These are phyloP conservation scores for Coemansia sp. DNA, from an alignment of 192 early-diverging fungal genomes.

Conservation along the genomic window DNA sequence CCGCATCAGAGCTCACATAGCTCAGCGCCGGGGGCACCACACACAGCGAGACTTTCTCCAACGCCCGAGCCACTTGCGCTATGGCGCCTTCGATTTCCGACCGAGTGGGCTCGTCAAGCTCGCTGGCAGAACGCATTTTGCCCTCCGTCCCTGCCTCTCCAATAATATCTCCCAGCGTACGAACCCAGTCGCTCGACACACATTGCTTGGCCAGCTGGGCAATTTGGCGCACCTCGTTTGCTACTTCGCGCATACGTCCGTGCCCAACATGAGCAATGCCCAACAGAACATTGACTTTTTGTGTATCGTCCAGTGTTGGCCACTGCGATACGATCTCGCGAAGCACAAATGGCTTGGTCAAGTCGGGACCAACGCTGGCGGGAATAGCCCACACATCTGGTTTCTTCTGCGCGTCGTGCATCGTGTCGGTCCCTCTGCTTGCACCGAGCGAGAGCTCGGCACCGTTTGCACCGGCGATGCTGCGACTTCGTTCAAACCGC, in stretches of 20 bases:
- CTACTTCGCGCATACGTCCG: slow-evolving; percentile 20
- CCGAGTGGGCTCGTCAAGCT: slow-evolving; percentile 17
- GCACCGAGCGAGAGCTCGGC: not conserved
- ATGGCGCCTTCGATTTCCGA: slow-evolving; percentile 29
- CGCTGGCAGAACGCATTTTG: slow-evolving; percentile 8
- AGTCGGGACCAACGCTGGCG: slow-evolving; percentile 36
- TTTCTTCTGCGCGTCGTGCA: slow-evolving; percentile 1
- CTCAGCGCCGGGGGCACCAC: slow-evolving; percentile 12
- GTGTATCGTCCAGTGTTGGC: slow-evolving; percentile 33
- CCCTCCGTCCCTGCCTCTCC: slow-evolving; percentile 36
- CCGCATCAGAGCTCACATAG: slow-evolving; percentile 23
- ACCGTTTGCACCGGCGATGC: not conserved
- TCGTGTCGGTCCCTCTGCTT: not conserved
- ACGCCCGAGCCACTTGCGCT: slow-evolving; percentile 14
- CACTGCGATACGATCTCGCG: slow-evolving; percentile 23
- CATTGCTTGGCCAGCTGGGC: slow-evolving; percentile 21
- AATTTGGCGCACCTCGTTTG: slow-evolving; percentile 17
- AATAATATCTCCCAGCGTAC: slow-evolving; percentile 28
- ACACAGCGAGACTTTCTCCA: slow-evolving; percentile 17
- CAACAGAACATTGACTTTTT: slow-evolving; percentile 40
- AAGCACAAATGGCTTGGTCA: slow-evolving; percentile 21
- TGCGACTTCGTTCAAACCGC: not conserved
- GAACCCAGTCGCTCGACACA: slow-evolving; percentile 41
- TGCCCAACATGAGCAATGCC: slow-evolving; percentile 41
- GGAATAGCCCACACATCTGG: slow-evolving; percentile 30